A percentile compares a stretch with the other conserved stretches of the same genome.
Conservation (phyloP, 768 basidiomycete genomes). For the Royoungia palumana region DNA sequence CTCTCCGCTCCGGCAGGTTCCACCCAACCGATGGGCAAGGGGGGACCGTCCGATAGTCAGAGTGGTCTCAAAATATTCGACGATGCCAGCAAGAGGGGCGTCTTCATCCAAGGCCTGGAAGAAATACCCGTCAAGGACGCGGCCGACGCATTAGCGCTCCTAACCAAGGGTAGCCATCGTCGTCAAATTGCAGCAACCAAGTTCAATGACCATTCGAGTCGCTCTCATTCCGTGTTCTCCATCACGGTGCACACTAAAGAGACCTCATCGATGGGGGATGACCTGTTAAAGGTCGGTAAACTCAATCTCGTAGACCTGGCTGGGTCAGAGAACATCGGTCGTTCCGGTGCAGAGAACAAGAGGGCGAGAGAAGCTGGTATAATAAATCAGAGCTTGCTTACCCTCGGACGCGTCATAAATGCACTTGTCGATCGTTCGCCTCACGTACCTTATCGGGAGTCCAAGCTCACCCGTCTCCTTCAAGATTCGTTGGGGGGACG, state of each 20-base stretch:
- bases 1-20: constrained; percentile 63
- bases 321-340: constrained; percentile 95
- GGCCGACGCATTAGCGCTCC: constrained; percentile 74
- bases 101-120: constrained; percentile 93
- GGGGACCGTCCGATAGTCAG: constrained; percentile 46
- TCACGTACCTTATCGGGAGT: constrained; percentile 96
- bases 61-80: constrained; percentile 87
- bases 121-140: constrained; percentile 83
- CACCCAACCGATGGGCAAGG: constrained; percentile 76
- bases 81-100: constrained; percentile 81
- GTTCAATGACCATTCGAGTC: constrained; percentile 96
- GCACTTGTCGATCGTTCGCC: constrained; percentile 87
- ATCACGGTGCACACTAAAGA: constrained; percentile 93
- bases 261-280: constrained; percentile 71
- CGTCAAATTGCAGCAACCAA: constrained; percentile 94
- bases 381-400: constrained; percentile 96
- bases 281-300: constrained; percentile 90
- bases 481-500: constrained; percentile 98
- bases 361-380: constrained; percentile 95
- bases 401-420: constrained; percentile 96
- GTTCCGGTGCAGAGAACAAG: constrained; percentile 93
- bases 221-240: constrained; percentile 97
- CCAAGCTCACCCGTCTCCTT: constrained; percentile 93
- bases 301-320: constrained; percentile 96
- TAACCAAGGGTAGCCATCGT: constrained; percentile 86